Base-by-base conservation (phyloP, 768 basidiomycete species). In the Amanita inopinata region DNA sequence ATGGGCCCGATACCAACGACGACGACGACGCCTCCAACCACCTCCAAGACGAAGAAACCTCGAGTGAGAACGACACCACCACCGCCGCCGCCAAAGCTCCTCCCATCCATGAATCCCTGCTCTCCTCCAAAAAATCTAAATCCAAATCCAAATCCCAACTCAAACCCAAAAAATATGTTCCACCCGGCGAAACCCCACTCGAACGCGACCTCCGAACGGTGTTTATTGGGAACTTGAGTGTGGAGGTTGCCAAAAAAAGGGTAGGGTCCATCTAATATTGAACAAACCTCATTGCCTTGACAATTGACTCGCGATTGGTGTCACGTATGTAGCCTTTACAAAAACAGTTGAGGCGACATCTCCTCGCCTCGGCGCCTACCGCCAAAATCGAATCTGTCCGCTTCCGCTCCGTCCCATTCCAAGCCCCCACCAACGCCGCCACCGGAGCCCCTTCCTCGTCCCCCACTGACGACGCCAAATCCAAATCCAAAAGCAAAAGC, bases 371-470 rank as follows among this genome's bases (percentile, higher is more conserved):
- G 48, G 69, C 87, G 10, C 80, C 86, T 2, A 61, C 69, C 0
- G 78, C 87, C 40, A 89, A 85, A 65, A 82, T 96, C 49, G 94
- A 98, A 55, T 92, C 91, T 3, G 73, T 79, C 18, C 88, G 94
- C 32, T 96, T 94, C 69, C 88, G 94, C 39, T 96, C 92, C 11
- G 74, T 96, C 38, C 82, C 92, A 1, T 97, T 97, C 67, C 79
- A 86, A 49, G 71, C 71, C 0, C 88, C 94, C 7, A 89, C 89
- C n/a, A n/a, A n/a, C n/a, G n/a, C n/a, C 0, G 60, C 81, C 8
- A 71, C 76, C 80, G 12, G 70, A 43, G 1, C 41, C 61, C 33
- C n/a, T n/a, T n/a, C n/a, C n/a, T n/a, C n/a, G n/a, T n/a, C n/a
- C n/a, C n/a, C n/a, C n/a, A n/a, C n/a, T n/a, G n/a, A n/a, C n/a